Evolutionary conservation across 228 moss, liverwort and hornwort genomes (phyloP).

Genomic region (Sphagnum magellanicum): DNA sequence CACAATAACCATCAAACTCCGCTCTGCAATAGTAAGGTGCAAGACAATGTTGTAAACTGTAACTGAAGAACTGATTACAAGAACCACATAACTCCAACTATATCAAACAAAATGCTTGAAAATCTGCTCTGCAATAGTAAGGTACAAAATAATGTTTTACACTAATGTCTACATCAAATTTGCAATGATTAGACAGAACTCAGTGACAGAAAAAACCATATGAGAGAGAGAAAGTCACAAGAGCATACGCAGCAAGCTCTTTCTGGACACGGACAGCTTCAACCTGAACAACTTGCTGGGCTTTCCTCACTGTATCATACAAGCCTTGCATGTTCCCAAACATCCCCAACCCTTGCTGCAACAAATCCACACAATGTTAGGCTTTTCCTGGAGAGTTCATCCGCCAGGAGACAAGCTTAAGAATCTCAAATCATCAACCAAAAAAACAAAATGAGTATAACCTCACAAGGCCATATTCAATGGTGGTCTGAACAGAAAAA

Average conservation of each 20-base stretch:
- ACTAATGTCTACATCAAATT: background rate
- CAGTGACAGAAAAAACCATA: background rate
- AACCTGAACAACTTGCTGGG: slow-evolving; percentile 98
- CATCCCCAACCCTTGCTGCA: slow-evolving; percentile 54
- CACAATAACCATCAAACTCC: slow-evolving; percentile 95
- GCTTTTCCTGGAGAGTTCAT: background rate
- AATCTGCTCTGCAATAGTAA: slow-evolving; percentile 64
- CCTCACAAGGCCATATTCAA: background rate
- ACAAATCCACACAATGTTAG: background rate
- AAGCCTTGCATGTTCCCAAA: slow-evolving; percentile 90
- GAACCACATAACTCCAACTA: too few species aligned
- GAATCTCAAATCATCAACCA: background rate
- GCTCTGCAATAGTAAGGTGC: slow-evolving; percentile 34
- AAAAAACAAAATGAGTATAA: background rate
- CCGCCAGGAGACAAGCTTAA: background rate
- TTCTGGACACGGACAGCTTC: slow-evolving; percentile 96
- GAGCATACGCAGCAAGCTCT: slow-evolving; percentile 80
- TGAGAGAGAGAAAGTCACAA: background rate
- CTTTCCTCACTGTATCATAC: slow-evolving; percentile 94
- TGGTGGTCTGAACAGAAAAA: background rate
- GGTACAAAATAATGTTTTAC: background rate
- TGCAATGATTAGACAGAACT: background rate
- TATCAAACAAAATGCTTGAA: slow-evolving; percentile 67
- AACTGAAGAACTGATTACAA: background rate
- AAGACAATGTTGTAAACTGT: background rate